Evolutionary conservation across 179 eudicot species (phyloP), one percentile per base, ranked within the genome.

Genomic region (Drosera spatulata): DNA sequence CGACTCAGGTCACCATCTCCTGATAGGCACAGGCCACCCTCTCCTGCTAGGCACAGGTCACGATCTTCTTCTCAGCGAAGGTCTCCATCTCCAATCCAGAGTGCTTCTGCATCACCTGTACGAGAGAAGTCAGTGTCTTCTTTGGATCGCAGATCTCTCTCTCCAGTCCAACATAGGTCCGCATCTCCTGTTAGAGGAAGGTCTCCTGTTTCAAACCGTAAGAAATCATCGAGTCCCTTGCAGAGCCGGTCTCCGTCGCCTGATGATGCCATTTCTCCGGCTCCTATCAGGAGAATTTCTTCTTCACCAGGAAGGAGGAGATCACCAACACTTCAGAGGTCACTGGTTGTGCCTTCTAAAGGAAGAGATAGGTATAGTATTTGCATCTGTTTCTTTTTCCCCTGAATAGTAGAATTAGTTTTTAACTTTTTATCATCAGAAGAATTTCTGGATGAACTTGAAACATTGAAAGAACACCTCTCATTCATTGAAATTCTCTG

Each of bases 351-450:
- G 54, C 77, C 85, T 67, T 76, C 81, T 53, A 62, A 71, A 72
- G 82, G 69, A 62, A 73, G 75, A 78, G 60, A 47, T 67, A 79
- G 90, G 97, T 87, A 75, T 58, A 40, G 54, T 53, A 39, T 38
- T 58, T 58, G 33, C 52, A 43, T 33, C 37, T 44, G 42, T 22
- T 22, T 22, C 1, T 1, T 22, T 22, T 52, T 52, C 2, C 39
- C 39, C 40, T 33, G 33, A 22, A 22, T 22, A 22, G 33, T 22
- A 22, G 33, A 22, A 22, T 22, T 22, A 22, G 33, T 22, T 22
- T 41, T 38, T 41, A 13, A 42, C 6, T 11, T 22, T 11, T 13
- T 13, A 4, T 15, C 49, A 2, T 33, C 44, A 38, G 7, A 1
- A 14, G 4, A 10, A 43, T 4, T 7, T 42, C 61, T 42, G 8